Evolutionary conservation across 1,284 basidiomycete genomes (phyloP), one percentile per base, ranked within the genome.

Genomic region (Ceratorhiza oryzae-sativae): DNA sequence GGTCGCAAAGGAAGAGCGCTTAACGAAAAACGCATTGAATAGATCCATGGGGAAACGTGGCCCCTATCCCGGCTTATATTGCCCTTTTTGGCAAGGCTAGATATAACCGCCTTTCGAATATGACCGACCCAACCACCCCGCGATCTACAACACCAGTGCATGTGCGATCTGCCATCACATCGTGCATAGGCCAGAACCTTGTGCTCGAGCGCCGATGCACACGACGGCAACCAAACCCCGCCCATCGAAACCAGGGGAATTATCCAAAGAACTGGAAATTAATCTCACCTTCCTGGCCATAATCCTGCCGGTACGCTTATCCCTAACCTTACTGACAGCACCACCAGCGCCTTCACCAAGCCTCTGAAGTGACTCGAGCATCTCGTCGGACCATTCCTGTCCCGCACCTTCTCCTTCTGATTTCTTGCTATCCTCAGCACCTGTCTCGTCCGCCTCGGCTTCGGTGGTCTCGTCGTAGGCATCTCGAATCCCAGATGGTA

Each of bases 291-390:
- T 99, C 77, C 95, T 90, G 9, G 96, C 97, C 87, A 98, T 90
- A 77, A 97, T 86, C 77, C 84, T 82, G 30, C 89, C 88, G 0
- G 88, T 93, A 60, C 89, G 88, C 77, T 83, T 87, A 80, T 95
- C 93, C 76, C 83, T 86, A 53, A 98, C 97, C 80, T 95, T 93
- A 80, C 94, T 90, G 23, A 99, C 97, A 5, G 95, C 93, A 46
- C 97, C 97, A 71, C 96, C 95, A 23, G 96, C 94, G 45, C 97
- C 97, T 79, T 99, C 97, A 13, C 97, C 97, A 0, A 99, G 83
- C 46, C 91, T 84, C 18, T 83, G 80, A 27, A 96, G 75, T 73
- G 91, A 87, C 74, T 93, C 90, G 48, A 97, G 83, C 75, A 89
- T 82, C 58, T 87, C 86, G 79, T 93, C 91, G 9, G 86, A 84